Percentiles rank a stretch among this genome's conserved stretches.
phyloP scores from a whole-genome alignment of 2,329 filamentous ascomycete species.

The Epichloe aotearoae region DNA sequence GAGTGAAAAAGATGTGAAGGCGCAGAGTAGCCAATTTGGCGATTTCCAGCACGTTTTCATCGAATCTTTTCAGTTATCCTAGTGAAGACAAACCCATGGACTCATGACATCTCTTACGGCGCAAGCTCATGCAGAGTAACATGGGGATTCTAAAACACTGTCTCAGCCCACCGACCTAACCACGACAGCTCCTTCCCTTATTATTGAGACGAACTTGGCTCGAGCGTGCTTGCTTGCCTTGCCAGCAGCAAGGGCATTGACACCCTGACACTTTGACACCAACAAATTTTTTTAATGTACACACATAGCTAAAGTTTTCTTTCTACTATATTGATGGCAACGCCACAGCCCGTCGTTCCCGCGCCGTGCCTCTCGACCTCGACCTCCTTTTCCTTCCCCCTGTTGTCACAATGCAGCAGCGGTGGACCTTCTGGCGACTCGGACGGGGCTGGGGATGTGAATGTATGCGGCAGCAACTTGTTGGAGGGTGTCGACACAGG shows the following conservation, averaged over 20 bases:
- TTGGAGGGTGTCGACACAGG: background rate
- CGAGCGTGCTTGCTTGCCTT: constrained; percentile 3
- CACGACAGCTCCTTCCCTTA: background rate
- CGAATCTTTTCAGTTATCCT: no score
- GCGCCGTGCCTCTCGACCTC: background rate
- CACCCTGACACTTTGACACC: no score
- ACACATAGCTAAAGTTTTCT: background rate
- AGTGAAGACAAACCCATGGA: background rate
- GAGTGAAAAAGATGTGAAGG: background rate
- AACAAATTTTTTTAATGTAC: no score
- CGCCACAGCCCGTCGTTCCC: no score
- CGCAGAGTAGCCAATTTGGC: background rate
- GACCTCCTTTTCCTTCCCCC: background rate
- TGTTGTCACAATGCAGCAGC: background rate
- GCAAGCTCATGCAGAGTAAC: background rate
- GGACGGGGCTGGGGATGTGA: background rate
- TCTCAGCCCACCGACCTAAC: constrained; percentile 1
- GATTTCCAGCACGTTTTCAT: no score
- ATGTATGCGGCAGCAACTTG: no score
- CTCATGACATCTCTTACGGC: background rate
- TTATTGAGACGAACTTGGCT: constrained; percentile 4
- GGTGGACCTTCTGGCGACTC: background rate
- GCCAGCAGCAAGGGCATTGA: background rate
- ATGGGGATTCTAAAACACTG: background rate
- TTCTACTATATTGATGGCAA: background rate